These are phyloP conservation scores for Populus deltoides DNA, from an alignment of 345 rosid genomes.

Conservation along the genomic window DNA sequence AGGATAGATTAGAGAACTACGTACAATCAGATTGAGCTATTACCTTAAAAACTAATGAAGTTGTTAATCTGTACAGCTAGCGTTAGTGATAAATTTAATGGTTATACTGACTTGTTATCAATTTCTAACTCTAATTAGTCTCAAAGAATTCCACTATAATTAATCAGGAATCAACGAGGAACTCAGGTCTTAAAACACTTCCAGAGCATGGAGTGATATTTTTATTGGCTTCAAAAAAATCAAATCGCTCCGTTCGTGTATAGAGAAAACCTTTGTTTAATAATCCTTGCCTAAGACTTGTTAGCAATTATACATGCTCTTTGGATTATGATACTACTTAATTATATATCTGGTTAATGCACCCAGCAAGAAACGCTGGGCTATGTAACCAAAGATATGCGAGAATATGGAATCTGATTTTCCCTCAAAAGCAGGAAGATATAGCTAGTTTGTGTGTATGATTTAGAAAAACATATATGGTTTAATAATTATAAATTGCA, in stretches of 20 bases:
- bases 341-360: conserved; percentile 30
- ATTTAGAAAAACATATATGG: conserved; percentile 24
- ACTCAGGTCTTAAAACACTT: no score
- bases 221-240: no score
- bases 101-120: no score
- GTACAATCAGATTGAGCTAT: no score
- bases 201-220: no score
- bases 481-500: conserved; percentile 40
- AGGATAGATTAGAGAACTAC: no score
- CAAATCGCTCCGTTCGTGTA: not conserved
- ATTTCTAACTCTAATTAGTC: no score
- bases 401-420: conserved; percentile 44
- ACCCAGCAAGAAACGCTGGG: conserved; percentile 13
- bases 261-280: conserved; percentile 16
- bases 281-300: conserved; percentile 3
- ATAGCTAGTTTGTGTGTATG: conserved; percentile 34
- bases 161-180: no score
- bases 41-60: no score
- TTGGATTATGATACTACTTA: not conserved
- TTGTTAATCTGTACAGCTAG: no score
- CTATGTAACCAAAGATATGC: conserved; percentile 8
- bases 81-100: no score
- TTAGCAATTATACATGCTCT: conserved; percentile 7
- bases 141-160: no score
- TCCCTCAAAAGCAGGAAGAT: conserved; percentile 57